phyloP scores from a whole-genome alignment of 2,329 filamentous ascomycete species.

The Bipolaris sorokiniana region DNA sequence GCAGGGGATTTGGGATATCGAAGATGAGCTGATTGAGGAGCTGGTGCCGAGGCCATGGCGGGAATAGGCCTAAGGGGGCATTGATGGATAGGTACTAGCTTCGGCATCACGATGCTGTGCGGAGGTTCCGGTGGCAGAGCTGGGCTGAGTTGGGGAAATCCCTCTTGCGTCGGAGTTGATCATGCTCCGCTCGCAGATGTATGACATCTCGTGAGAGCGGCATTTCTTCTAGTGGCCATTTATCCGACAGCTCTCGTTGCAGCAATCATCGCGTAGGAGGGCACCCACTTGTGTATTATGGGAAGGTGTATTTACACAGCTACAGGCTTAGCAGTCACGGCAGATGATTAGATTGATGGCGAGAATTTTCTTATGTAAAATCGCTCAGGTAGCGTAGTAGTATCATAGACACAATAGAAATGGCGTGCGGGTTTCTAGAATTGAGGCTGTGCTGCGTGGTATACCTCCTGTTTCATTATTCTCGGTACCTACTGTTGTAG shows the following conservation, averaged over 20 bases:
- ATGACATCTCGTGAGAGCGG: too few relatives aligned
- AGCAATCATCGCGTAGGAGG: not conserved
- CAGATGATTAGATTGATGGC: not conserved
- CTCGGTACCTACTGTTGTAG: not conserved
- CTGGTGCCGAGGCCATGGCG: too few relatives aligned
- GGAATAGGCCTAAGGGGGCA: too few relatives aligned
- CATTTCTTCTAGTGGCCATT: not conserved
- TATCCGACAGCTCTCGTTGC: not conserved
- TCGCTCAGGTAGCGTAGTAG: not conserved
- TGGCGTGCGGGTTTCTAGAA: not conserved
- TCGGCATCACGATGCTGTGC: too few relatives aligned
- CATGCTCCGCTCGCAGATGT: too few relatives aligned
- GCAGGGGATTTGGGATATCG: too few relatives aligned
- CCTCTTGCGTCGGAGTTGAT: too few relatives aligned
- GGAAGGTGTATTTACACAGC: not conserved
- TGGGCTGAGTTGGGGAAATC: too few relatives aligned
- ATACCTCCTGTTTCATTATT: not conserved
- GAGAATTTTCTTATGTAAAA: not conserved
- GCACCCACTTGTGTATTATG: not conserved
- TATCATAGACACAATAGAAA: not conserved
- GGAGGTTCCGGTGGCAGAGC: too few relatives aligned
- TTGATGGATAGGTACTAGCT: too few relatives aligned
- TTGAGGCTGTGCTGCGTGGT: not conserved
- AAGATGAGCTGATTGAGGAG: too few relatives aligned
- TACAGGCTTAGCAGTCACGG: not conserved